Conservation (phyloP, 1,139 yeast species). For the Hyphopichia fennica region DNA sequence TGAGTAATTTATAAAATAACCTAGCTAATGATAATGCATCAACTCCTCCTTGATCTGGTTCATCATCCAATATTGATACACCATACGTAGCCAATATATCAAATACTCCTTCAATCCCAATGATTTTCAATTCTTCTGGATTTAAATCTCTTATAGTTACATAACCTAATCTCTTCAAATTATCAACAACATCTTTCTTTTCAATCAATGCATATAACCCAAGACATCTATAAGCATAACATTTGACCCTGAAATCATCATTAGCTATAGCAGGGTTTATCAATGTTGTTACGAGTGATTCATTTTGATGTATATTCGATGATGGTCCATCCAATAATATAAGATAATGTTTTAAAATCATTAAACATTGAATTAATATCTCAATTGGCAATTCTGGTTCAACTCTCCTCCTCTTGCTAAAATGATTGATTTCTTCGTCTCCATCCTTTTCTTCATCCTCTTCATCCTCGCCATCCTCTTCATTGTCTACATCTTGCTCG, state of each 20-base stretch:
- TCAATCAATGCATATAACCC: slow-evolving; percentile 82
- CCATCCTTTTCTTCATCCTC: slow-evolving; percentile 13
- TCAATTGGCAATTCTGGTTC: slow-evolving; percentile 48
- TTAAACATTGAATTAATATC: slow-evolving; percentile 63
- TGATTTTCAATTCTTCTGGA: slow-evolving; percentile 51
- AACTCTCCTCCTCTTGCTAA: slow-evolving; percentile 29
- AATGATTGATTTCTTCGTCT: slow-evolving; percentile 12
- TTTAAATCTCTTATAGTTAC: slow-evolving; percentile 55
- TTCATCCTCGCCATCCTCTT: slow-evolving; percentile 7
- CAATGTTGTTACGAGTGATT: slow-evolving; percentile 71
- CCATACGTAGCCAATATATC: slow-evolving; percentile 84
- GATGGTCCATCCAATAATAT: slow-evolving; percentile 67
- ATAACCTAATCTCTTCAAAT: slow-evolving; percentile 61
- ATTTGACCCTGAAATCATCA: slow-evolving; percentile 57
- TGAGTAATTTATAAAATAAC: slow-evolving; percentile 66
- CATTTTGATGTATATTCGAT: slow-evolving; percentile 64
- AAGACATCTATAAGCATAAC: slow-evolving; percentile 70
- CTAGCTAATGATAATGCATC: slow-evolving; percentile 63
- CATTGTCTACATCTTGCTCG: slow-evolving; percentile 11
- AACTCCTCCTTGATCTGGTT: slow-evolving; percentile 48
- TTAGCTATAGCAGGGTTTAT: slow-evolving; percentile 81
- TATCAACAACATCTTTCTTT: slow-evolving; percentile 58
- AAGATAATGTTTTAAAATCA: slow-evolving; percentile 69
- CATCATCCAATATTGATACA: slow-evolving; percentile 59
- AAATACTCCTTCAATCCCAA: slow-evolving; percentile 68